Evolutionary conservation across 192 early-diverging fungal species (phyloP), one percentile per base, ranked within the genome.

Genomic region (Chytriomyces hyalinus): DNA sequence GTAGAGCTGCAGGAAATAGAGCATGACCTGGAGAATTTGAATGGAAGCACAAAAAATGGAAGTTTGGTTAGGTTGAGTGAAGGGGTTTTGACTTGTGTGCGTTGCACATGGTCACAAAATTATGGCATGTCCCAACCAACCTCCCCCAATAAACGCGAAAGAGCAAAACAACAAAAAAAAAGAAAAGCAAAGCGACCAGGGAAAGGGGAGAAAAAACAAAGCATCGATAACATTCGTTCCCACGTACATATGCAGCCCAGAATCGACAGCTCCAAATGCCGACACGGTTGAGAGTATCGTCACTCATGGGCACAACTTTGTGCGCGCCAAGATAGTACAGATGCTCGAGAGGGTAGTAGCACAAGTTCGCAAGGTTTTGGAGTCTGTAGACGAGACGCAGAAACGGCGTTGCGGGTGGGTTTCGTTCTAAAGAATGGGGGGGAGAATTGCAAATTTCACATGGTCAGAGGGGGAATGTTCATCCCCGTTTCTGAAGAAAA

Each of bases 281-380:
- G 64, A 96, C 87, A 47, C 84, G 82, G 76, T 95, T 93, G 46
- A 91, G 89, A 26, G 89, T 89, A 45, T 87, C 85, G 51, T 92
- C 90, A 8, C 91, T 84, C 63, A 97, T 81, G 22, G 90, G 86
- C 61, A 97, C 90, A 20, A 97, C 86, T 61, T 93, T 87, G 76
- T 99, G 94, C 26, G 90, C 87, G 6, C 89, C 94, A 64, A 99
- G 87, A 94, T 95, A 99, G 88, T 96, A 99, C 48, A 90, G 86
- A 81, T 99, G 97, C 80, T 99, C 97, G 44, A 99, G 88, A 28
- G 97, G 97, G 75, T 99, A 99, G 87, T 99, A 99, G 79, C 87
- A 81, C 48, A 96, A 76, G 62, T 94, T 93, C 68, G 85, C 83
- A 63, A 94, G 81, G 75, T 99, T 99, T 83, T 96, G 94, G n/a